A percentile compares a stretch with the other conserved stretches of the same genome.
Evolutionary conservation across 2,329 filamentous ascomycete genomes (phyloP).

Genomic region (Aspergillus transmontanensis): DNA sequence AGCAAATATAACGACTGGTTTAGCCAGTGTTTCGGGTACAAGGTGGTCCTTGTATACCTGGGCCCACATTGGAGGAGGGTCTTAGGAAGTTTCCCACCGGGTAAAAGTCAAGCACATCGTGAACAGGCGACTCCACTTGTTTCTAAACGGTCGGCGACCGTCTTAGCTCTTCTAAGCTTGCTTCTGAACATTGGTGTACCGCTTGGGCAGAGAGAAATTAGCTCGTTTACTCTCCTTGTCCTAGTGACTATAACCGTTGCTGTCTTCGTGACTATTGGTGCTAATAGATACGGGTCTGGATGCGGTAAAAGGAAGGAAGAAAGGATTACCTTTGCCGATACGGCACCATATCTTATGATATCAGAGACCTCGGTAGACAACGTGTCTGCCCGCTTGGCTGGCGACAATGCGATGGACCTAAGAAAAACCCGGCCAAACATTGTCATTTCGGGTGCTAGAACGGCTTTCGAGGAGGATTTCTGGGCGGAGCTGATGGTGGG

Average conservation of each 20-base stretch:
- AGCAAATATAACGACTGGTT: slow-evolving; percentile 66
- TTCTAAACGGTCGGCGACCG: slow-evolving; percentile 3
- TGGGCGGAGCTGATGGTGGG: slow-evolving; percentile 64
- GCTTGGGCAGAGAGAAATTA: neutral
- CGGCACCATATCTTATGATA: slow-evolving; percentile 67
- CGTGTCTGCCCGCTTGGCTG: slow-evolving; percentile 60
- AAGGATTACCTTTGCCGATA: slow-evolving; percentile 35
- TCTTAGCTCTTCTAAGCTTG: slow-evolving; percentile 11
- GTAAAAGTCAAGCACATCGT: slow-evolving; percentile 29
- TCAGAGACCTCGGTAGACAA: slow-evolving; percentile 70
- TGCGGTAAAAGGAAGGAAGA: slow-evolving; percentile 19
- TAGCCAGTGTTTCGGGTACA: slow-evolving; percentile 64
- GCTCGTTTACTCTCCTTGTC: neutral
- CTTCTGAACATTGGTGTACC: slow-evolving; percentile 11
- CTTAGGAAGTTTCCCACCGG: slow-evolving; percentile 62
- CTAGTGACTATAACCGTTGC: slow-evolving; percentile 10
- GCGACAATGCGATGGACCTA: slow-evolving; percentile 59
- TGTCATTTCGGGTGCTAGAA: slow-evolving; percentile 61
- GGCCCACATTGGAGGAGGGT: slow-evolving; percentile 63
- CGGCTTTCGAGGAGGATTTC: slow-evolving; percentile 70
- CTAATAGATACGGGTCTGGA: neutral
- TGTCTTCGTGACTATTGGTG: slow-evolving; percentile 6
- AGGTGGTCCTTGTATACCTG: slow-evolving; percentile 65
- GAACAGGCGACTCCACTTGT: slow-evolving; percentile 6
- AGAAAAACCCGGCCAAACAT: slow-evolving; percentile 74